These are phyloP conservation scores for Kwoniella sp. DNA, from an alignment of 768 basidiomycete species.

Conservation along the genomic window DNA sequence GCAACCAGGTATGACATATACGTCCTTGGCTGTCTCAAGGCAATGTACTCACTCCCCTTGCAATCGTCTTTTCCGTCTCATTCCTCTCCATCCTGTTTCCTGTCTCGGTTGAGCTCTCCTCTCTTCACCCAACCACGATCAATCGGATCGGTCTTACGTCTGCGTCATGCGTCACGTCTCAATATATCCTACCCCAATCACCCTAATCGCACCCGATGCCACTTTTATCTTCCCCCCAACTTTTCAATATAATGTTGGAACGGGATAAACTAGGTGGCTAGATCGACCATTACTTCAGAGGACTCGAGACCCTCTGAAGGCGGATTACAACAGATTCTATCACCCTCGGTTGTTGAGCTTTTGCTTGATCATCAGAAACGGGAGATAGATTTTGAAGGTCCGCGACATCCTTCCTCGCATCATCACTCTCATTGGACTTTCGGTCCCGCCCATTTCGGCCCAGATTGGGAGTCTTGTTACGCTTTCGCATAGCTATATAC, in stretches of 20 bases:
- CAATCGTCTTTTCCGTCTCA: background rate
- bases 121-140: too few species aligned
- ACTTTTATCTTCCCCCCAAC: slow-evolving; percentile 47
- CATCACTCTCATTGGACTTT: too few species aligned
- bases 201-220: slow-evolving; percentile 21
- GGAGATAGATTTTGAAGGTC: slow-evolving; percentile 3
- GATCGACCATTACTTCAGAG: slow-evolving; percentile 13
- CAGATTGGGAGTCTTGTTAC: too few species aligned
- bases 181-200: background rate
- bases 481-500: too few species aligned
- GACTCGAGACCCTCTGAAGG: slow-evolving; percentile 4
- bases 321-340: background rate
- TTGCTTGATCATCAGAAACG: background rate
- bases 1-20: too few species aligned
- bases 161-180: background rate
- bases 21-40: too few species aligned
- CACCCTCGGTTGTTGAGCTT: background rate
- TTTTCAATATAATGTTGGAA: slow-evolving; percentile 20
- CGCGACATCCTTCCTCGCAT: background rate
- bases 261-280: slow-evolving; percentile 51
- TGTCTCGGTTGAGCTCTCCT: background rate
- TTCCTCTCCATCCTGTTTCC: background rate
- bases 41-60: background rate
- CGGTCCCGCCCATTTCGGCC: too few species aligned
- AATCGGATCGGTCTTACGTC: too few species aligned